Conservation (phyloP, 768 basidiomycete genomes). For the Tylopilus felleus region DNA sequence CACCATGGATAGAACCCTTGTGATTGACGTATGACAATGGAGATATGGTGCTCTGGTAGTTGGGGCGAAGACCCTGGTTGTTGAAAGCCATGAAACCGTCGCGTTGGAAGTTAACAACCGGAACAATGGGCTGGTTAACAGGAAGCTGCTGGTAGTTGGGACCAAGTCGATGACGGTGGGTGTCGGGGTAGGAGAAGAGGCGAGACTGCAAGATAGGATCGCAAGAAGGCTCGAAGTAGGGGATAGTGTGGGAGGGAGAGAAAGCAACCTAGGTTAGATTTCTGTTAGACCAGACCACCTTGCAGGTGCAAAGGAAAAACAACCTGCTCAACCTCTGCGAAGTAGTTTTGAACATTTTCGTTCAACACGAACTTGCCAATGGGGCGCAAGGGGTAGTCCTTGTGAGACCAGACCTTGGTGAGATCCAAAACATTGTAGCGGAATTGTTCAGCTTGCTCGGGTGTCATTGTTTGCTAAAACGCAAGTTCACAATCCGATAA, state of each 20-base stretch:
- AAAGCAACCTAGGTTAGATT: slow-evolving; percentile 56
- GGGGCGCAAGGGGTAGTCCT: slow-evolving; percentile 81
- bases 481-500: slow-evolving; percentile 10
- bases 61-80: slow-evolving; percentile 82
- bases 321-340: slow-evolving; percentile 93
- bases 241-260: slow-evolving; percentile 83
- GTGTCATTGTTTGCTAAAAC: slow-evolving; percentile 84
- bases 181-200: slow-evolving; percentile 92
- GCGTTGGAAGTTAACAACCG: slow-evolving; percentile 89
- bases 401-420: slow-evolving; percentile 91
- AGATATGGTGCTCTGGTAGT: slow-evolving; percentile 78
- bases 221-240: slow-evolving; percentile 84
- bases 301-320: slow-evolving; percentile 31
- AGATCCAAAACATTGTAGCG: slow-evolving; percentile 88
- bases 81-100: slow-evolving; percentile 67
- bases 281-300: slow-evolving; percentile 6
- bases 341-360: slow-evolving; percentile 82
- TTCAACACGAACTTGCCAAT: slow-evolving; percentile 83
- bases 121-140: slow-evolving; percentile 74
- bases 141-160: slow-evolving; percentile 83
- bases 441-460: slow-evolving; percentile 86
- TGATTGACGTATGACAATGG: slow-evolving; percentile 62
- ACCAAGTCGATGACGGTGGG: slow-evolving; percentile 82
- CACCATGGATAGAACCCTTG: slow-evolving; percentile 44
- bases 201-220: slow-evolving; percentile 95